A percentile compares a stretch with the other conserved stretches of the same genome.
These are phyloP conservation scores for Solanum sitiens DNA, from an alignment of 257 asterid species.

Conservation along the genomic window DNA sequence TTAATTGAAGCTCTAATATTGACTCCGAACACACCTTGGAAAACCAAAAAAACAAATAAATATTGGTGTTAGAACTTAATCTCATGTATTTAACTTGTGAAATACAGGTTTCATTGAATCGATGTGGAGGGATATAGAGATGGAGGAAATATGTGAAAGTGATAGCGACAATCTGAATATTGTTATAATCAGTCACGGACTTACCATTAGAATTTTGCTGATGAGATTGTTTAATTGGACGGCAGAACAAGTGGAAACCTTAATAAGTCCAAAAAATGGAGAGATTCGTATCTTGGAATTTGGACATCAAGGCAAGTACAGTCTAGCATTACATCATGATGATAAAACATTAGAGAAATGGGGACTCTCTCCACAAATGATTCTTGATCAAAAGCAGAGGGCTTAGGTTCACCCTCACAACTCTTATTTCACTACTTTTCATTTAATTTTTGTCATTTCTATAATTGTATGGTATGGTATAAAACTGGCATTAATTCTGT, in stretches of 20 bases:
- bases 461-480: neutral
- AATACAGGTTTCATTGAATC: neutral
- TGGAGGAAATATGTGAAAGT: neutral
- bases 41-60: no score
- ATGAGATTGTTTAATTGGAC: neutral
- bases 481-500: neutral
- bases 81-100: neutral
- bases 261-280: neutral
- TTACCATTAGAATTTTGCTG: neutral
- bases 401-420: neutral
- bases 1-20: neutral
- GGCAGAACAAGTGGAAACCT: neutral
- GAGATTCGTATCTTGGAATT: neutral
- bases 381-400: neutral
- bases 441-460: neutral
- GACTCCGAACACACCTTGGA: rapidly evolving
- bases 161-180: neutral
- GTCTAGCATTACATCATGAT: neutral
- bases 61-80: neutral
- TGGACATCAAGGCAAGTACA: neutral
- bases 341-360: neutral
- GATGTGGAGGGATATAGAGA: neutral
- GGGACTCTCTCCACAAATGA: neutral
- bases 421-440: neutral
- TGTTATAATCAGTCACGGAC: neutral